Conservation (phyloP, 768 basidiomycete genomes). For the Suillus weaverae region DNA sequence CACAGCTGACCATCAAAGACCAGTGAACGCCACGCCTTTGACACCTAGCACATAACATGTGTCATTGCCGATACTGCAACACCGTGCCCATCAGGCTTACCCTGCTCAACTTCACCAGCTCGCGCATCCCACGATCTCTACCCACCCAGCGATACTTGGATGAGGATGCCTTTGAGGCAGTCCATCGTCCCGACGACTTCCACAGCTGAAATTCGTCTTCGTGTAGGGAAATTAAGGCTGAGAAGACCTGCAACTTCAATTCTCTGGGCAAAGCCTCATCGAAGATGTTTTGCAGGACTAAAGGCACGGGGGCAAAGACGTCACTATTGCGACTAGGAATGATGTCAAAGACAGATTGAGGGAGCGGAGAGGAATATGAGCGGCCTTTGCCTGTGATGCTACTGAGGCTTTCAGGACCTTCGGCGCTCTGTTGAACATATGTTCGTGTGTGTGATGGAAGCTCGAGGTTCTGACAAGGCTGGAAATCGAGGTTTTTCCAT, state of each 20-base stretch:
- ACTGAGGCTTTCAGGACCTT: slow-evolving; percentile 19
- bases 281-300: slow-evolving; percentile 55
- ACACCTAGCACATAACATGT: slow-evolving; percentile 53
- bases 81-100: slow-evolving; percentile 44
- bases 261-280: slow-evolving; percentile 73
- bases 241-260: slow-evolving; percentile 60
- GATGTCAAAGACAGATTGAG: slow-evolving; percentile 60
- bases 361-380: slow-evolving; percentile 65
- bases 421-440: slow-evolving; percentile 13
- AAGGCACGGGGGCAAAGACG: slow-evolving; percentile 50
- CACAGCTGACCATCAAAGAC: slow-evolving; percentile 90
- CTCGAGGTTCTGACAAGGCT: background rate
- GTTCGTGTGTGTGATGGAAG: background rate
- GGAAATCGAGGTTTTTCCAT: slow-evolving; percentile 40
- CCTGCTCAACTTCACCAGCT: slow-evolving; percentile 76
- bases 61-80: slow-evolving; percentile 7
- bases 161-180: slow-evolving; percentile 57
- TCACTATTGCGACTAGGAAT: slow-evolving; percentile 50
- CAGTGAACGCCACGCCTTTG: slow-evolving; percentile 70
- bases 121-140: slow-evolving; percentile 67
- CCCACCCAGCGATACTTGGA: slow-evolving; percentile 75
- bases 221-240: slow-evolving; percentile 54
- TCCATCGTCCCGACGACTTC: slow-evolving; percentile 54
- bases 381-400: slow-evolving; percentile 51
- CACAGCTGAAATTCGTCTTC: slow-evolving; percentile 55